Base-by-base conservation (phyloP, 306 rosid species). In the Hippophae gyantsensis region DNA sequence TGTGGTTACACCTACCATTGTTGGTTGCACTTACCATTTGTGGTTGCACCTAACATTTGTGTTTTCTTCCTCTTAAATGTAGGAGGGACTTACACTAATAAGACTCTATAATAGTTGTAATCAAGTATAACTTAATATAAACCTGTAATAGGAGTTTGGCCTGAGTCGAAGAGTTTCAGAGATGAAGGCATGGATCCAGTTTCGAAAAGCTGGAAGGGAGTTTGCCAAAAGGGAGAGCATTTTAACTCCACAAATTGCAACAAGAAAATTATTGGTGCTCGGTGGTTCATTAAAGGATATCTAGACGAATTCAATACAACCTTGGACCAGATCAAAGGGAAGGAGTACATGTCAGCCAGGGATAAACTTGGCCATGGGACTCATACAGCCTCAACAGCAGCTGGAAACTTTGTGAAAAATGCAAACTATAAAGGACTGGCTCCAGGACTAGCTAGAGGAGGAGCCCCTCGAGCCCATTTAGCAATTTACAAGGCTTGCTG, bases 381-480 rank as follows among this genome's bases (percentile, higher is more conserved):
- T 32, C 87, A 82, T 58, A 82, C 82, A 7, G 87, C 87, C 43
- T 82, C 84, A 18, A 82, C 80, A 4, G 84, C 80, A 1, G 87
- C 68, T 25, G 87, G 87, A 53, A 70, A 79, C 23, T 54, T 76
- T 11, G 80, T 66, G 6, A 27, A 63, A 55, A 49, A 65, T 13
- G 74, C 67, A 6, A 68, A 64, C 54, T 79, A 73, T 64, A 51
- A 65, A 12, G 78, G 74, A 3, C 44, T 82, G 6, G 84, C 70
- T 3, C 13, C 18, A 12, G 88, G 88, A 23, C 71, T 54, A 7
- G 80, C 80, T 8, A 52, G 88, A 55, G 88, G 88, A 1, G 88
- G 88, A 32, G 84, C 82, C 0, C 80, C 84, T 3, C 51, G 64
- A 54, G 88, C 88, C 1, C 73, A 78, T 38, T 41, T 82, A 26